Percentiles rank a stretch among this genome's conserved stretches.
Evolutionary conservation across 371 early-diverging fungal species (phyloP).

Genomic region (Zancudomyces culisetae): DNA sequence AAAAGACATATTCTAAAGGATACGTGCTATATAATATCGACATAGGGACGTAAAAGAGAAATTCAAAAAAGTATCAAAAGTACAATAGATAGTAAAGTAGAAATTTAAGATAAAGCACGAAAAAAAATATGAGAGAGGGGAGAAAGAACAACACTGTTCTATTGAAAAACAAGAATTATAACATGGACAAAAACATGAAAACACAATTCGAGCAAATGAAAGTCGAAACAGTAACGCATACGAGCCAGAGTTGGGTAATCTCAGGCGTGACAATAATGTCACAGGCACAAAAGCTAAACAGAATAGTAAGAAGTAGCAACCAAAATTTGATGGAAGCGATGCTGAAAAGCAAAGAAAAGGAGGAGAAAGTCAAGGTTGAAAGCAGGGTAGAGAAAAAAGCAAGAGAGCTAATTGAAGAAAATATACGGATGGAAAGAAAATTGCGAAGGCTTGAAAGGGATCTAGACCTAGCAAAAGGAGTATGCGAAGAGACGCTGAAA

Average conservation of each 20-base stretch:
- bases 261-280: conserved; percentile 7
- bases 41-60: too few relatives aligned
- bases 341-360: background rate
- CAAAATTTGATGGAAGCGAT: background rate
- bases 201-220: too few relatives aligned
- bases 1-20: too few relatives aligned
- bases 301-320: background rate
- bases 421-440: background rate
- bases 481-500: background rate
- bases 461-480: background rate
- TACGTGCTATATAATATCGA: too few relatives aligned
- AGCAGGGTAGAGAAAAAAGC: background rate
- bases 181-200: too few relatives aligned
- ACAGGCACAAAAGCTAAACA: background rate
- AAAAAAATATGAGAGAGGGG: too few relatives aligned
- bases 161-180: too few relatives aligned
- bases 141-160: too few relatives aligned
- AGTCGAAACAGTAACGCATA: too few relatives aligned
- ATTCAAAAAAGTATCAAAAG: too few relatives aligned
- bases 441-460: background rate
- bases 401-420: background rate
- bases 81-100: too few relatives aligned
- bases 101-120: too few relatives aligned
- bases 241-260: conserved; percentile 11
- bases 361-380: background rate